A percentile compares a stretch with the other conserved stretches of the same genome.
Conservation (phyloP, 257 asterid genomes). For the Nicotiana noctiflora region DNA sequence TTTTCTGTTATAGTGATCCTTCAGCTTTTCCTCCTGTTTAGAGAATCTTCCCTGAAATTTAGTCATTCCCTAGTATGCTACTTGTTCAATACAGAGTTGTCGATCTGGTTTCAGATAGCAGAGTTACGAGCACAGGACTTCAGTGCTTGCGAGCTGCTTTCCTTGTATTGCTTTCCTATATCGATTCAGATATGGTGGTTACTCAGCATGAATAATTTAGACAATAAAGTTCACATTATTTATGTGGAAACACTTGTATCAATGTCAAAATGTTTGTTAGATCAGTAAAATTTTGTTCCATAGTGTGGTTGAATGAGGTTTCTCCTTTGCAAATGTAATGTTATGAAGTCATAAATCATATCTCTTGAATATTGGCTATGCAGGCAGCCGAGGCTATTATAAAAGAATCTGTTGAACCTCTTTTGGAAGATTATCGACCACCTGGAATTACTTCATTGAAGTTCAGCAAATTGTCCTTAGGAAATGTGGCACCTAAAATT, state of each 20-base stretch:
- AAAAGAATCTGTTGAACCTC: slow-evolving; percentile 89
- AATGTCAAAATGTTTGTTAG: background rate
- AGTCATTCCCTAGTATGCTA: background rate
- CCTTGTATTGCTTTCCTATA: background rate
- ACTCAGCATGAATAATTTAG: background rate
- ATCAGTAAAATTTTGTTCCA: background rate
- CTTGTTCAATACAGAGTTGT: background rate
- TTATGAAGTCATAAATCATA: background rate
- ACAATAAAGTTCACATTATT: slow-evolving; percentile 5
- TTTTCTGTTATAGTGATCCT: background rate
- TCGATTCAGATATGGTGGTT: background rate
- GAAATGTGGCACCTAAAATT: slow-evolving; percentile 96
- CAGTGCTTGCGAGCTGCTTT: background rate
- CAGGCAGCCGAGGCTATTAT: slow-evolving; percentile 97
- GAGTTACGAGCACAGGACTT: background rate
- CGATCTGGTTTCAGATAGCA: background rate
- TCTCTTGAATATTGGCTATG: slow-evolving; percentile 16
- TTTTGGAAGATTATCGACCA: slow-evolving; percentile 92
- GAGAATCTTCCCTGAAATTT: background rate
- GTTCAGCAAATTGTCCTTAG: slow-evolving; percentile 88
- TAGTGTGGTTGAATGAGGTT: background rate
- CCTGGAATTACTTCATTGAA: slow-evolving; percentile 80
- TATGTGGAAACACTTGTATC: background rate
- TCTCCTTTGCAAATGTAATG: background rate
- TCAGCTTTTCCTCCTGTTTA: background rate